Base-by-base conservation (phyloP, 805 yeast genomes). In the Saccharomyces kudriavzevii region DNA sequence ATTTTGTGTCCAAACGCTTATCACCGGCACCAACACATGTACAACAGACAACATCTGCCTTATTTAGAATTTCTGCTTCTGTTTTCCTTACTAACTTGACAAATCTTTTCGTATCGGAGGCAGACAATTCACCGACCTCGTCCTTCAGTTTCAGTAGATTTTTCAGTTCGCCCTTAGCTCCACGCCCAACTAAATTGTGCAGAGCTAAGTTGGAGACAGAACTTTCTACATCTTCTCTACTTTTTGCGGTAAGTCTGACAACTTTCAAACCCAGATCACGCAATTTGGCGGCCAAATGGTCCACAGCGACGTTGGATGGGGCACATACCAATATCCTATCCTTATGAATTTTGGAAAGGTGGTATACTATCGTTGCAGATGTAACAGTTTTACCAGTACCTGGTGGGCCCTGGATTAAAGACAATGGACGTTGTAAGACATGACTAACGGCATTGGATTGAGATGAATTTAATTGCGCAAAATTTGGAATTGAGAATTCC, bases 351-450 rank as follows among this genome's bases (percentile, higher is more conserved):
- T 81, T 80, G 2, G 83, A 76, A 52, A 89, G 72, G 62, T 89
- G 96, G 60, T 87, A 85, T 29, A 90, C 80, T 54, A 91, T 87
- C 0, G 96, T 84, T 1, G 96, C 92, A 0, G 96, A 89, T 0
- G 96, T 90, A 14, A 89, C 95, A 0, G 97, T 91, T 66, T 91
- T 91, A 67, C 97, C 97, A 0, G 97, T 91, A 58, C 96, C 96
- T 3, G 97, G 97, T 9, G 97, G 97, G 17, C 97, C 97, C 68
- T 91, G 97, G 57, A 89, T 89, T 59, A 89, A 75, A 5, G 94
- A 80, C 47, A 90, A 73, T 1, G 96, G 96, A 58, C 82, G 75
- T 61, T 78, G 79, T 54, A 89, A 68, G 0, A 85, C 96, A 10
- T 77, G 70, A 51, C 77, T 74, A 26, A 91, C 89, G 0, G 97